A percentile compares a stretch with the other conserved stretches of the same genome.
phyloP scores from a whole-genome alignment of 176 grass and related monocot genomes.

The Paspalum notatum region DNA sequence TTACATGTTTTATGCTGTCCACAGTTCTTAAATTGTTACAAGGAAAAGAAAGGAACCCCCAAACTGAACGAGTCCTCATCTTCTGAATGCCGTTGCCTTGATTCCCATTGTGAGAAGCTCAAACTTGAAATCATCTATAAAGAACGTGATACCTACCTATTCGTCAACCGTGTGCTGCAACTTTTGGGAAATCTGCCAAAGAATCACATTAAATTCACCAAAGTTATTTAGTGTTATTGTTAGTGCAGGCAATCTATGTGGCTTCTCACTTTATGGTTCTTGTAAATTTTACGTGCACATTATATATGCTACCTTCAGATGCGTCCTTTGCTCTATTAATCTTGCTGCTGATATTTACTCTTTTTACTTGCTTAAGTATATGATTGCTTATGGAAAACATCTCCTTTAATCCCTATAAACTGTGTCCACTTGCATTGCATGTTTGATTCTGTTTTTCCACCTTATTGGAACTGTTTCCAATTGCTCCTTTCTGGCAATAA shows the following conservation, averaged over 20 bases:
- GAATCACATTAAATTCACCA: not conserved
- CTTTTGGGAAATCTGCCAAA: not conserved
- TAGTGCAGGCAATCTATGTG: not conserved
- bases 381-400: not conserved
- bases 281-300: not conserved
- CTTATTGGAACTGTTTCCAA: not conserved
- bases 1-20: not conserved
- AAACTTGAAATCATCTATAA: slow-evolving; percentile 14
- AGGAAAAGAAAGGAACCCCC: not conserved
- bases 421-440: not conserved
- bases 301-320: not conserved
- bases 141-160: not conserved
- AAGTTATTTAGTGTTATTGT: not conserved
- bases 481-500: too few species aligned
- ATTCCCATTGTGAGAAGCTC: not conserved
- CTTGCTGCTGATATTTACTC: not conserved
- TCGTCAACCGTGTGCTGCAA: not conserved
- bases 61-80: not conserved
- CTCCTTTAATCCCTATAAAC: not conserved
- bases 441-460: not conserved
- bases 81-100: not conserved
- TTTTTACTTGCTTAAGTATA: not conserved
- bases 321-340: not conserved
- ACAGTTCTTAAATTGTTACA: not conserved
- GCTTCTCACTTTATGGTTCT: not conserved